A percentile compares a stretch with the other conserved stretches of the same genome.
Evolutionary conservation across 495 filamentous ascomycete genomes (phyloP).

Genomic region (Apiosordaria backusii): DNA sequence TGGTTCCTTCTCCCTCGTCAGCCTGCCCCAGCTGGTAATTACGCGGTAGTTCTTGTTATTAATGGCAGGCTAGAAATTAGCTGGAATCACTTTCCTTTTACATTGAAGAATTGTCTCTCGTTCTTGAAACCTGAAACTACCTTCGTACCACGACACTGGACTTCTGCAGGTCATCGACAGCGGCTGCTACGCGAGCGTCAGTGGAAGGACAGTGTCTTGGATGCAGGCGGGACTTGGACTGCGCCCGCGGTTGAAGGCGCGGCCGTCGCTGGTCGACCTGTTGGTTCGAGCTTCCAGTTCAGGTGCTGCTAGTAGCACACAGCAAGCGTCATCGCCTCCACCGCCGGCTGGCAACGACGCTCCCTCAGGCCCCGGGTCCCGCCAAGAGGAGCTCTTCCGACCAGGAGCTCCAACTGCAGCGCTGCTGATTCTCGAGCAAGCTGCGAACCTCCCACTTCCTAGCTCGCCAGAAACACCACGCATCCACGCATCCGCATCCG

Average conservation of each 20-base stretch:
- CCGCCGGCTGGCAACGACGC: slow-evolving; percentile 20
- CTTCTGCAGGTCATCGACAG: too few species aligned
- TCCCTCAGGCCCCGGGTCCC: slow-evolving; percentile 13
- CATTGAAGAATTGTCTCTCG: neutral
- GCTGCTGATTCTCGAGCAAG: slow-evolving; percentile 24
- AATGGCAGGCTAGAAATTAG: neutral
- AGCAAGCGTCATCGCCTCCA: slow-evolving; percentile 33
- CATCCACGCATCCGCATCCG: slow-evolving; percentile 24
- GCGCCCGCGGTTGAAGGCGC: slow-evolving; percentile 61
- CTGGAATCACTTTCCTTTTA: neutral
- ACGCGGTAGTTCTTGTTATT: neutral
- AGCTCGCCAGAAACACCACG: slow-evolving; percentile 40
- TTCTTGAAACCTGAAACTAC: too few species aligned
- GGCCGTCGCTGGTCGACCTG: slow-evolving; percentile 70
- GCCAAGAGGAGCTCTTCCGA: slow-evolving; percentile 12
- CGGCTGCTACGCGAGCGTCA: too few species aligned
- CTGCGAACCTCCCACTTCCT: slow-evolving; percentile 40
- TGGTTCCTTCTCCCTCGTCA: neutral
- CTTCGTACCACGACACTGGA: too few species aligned
- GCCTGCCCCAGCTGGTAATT: neutral
- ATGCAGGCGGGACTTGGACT: slow-evolving; percentile 37
- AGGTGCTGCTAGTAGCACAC: neutral
- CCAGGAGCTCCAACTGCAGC: slow-evolving; percentile 10
- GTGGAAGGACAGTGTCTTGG: slow-evolving; percentile 3
- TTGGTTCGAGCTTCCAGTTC: slow-evolving; percentile 44